Conservation (phyloP, 768 basidiomycete genomes). For the Tephrocybe sp. region DNA sequence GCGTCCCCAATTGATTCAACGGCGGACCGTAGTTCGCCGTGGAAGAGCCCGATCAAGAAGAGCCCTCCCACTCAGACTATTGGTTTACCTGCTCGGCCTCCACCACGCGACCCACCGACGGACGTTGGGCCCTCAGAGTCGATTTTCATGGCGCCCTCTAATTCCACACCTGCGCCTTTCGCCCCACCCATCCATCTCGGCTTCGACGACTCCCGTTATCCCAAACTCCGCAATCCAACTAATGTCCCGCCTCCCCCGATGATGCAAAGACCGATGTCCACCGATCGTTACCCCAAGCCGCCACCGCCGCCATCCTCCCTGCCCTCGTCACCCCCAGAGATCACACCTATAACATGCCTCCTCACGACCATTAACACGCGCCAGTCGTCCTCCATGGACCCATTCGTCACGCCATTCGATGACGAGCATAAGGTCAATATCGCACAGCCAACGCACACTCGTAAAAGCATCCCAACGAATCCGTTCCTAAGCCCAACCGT, state of each 20-base stretch:
- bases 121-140: constrained; percentile 30
- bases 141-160: constrained; percentile 4
- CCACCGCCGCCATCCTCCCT: constrained; percentile 16
- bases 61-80: constrained; percentile 20
- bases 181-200: constrained; percentile 30
- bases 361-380: constrained; percentile 44
- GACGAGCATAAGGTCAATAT: constrained; percentile 52
- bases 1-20: constrained; percentile 31
- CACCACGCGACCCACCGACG: constrained; percentile 32
- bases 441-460: constrained; percentile 22
- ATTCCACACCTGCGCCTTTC: constrained; percentile 19
- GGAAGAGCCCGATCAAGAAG: constrained; percentile 33
- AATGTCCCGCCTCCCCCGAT: neutral
- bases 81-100: constrained; percentile 28
- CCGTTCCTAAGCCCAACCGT: constrained; percentile 36
- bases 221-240: constrained; percentile 3
- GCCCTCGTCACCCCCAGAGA: constrained; percentile 15
- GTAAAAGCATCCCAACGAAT: constrained; percentile 52
- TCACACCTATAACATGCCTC: constrained; percentile 43
- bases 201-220: constrained; percentile 24
- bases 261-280: neutral
- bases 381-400: constrained; percentile 44
- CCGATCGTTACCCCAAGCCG: constrained; percentile 5
- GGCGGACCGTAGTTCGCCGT: constrained; percentile 22
- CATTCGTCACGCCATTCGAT: constrained; percentile 81